A percentile compares a stretch with the other conserved stretches of the same genome.
Conservation (phyloP, 2,329 filamentous ascomycete genomes). For the Ploettnerulaceae sp. region DNA sequence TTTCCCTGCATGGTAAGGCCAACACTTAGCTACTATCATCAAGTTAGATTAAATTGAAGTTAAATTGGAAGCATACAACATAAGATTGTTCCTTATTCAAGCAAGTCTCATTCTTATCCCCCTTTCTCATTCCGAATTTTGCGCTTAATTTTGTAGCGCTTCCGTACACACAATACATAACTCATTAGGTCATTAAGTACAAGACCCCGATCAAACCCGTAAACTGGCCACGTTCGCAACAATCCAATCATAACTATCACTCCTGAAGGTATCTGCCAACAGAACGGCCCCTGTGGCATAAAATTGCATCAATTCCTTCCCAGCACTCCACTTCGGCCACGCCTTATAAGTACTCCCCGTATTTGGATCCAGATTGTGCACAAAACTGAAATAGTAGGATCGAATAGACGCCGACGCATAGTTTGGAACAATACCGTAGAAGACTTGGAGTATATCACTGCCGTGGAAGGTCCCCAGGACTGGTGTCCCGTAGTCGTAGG, state of each 20-base stretch:
- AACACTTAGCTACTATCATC: no score
- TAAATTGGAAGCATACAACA: no score
- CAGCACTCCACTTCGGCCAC: conserved; percentile 52
- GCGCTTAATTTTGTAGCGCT: no score
- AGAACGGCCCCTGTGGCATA: conserved; percentile 36
- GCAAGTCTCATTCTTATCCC: no score
- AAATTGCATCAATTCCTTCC: conserved; percentile 47
- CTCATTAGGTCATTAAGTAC: neutral
- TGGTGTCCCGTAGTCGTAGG: conserved; percentile 65
- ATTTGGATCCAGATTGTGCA: conserved; percentile 69
- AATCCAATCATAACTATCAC: conserved; percentile 40
- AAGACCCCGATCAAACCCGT: neutral
- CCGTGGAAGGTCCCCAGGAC: conserved; percentile 72
- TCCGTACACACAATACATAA: no score
- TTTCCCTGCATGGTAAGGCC: conserved; percentile 1
- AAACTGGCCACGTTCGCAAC: conserved; percentile 26
- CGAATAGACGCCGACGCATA: conserved; percentile 53
- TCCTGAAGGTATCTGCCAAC: conserved; percentile 45
- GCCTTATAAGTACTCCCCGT: conserved; percentile 37
- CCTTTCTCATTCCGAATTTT: no score
- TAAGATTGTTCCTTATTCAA: no score
- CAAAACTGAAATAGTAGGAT: conserved; percentile 68
- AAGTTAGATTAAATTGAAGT: no score
- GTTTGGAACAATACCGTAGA: conserved; percentile 36
- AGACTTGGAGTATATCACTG: conserved; percentile 63